phyloP scores from a whole-genome alignment of 2,329 filamentous ascomycete species.

The Parastagonospora nodorum region DNA sequence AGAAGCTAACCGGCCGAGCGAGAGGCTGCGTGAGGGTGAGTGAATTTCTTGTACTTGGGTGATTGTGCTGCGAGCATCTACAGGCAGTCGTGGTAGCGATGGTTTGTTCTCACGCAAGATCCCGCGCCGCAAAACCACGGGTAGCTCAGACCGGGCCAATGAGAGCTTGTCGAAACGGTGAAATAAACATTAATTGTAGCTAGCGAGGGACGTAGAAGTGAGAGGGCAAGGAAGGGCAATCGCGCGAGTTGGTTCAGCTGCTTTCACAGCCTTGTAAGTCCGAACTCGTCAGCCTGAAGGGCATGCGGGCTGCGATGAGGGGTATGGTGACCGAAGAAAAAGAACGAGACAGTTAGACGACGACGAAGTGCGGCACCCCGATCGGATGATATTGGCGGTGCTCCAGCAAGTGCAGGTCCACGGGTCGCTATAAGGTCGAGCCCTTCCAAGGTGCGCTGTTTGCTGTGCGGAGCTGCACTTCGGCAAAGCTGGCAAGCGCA shows the following conservation, averaged over 20 bases:
- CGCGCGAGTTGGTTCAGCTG: constrained; percentile 5
- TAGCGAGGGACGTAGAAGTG: constrained; percentile 1
- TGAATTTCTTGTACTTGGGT: not conserved
- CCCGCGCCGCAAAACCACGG: not conserved
- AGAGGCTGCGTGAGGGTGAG: not conserved
- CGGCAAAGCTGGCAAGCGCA: constrained; percentile 9
- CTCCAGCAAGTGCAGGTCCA: constrained; percentile 6
- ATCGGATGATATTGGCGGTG: constrained; percentile 5
- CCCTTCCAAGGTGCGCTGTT: not conserved
- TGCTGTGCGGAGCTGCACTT: not conserved
- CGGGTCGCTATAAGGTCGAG: constrained; percentile 1
- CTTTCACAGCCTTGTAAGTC: constrained; percentile 17
- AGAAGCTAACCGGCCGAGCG: not conserved
- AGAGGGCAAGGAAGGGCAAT: constrained; percentile 8
- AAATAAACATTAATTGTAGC: constrained; percentile 13
- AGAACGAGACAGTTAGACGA: not conserved
- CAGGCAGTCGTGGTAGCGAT: not conserved
- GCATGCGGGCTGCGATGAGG: not conserved
- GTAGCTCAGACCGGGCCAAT: not conserved
- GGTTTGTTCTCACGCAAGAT: not conserved
- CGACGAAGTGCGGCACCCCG: not conserved
- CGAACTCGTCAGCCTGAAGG: constrained; percentile 2
- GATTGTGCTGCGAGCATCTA: not conserved
- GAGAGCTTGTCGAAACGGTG: not conserved
- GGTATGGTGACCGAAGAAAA: not conserved